phyloP scores from a whole-genome alignment of 768 basidiomycete species.

The Leccinum rimulosum region DNA sequence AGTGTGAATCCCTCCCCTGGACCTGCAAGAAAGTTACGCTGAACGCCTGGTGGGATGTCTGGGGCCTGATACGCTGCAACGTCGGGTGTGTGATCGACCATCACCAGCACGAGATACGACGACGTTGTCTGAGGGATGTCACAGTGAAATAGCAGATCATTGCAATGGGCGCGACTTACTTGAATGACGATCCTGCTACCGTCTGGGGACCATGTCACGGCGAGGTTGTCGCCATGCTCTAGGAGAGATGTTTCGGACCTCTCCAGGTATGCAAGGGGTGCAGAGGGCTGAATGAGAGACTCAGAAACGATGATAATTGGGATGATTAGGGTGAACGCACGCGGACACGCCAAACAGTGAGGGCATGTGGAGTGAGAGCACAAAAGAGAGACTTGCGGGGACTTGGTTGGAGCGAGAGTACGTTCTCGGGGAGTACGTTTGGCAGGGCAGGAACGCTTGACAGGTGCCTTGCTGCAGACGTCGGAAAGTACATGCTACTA shows the following conservation, averaged over 20 bases:
- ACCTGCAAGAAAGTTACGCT: slow-evolving; percentile 71
- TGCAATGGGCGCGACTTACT: slow-evolving; percentile 41
- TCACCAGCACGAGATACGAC: slow-evolving; percentile 76
- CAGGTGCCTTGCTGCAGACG: slow-evolving; percentile 71
- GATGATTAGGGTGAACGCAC: slow-evolving; percentile 40
- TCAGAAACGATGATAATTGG: neutral
- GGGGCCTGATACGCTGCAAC: slow-evolving; percentile 56
- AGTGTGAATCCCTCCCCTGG: slow-evolving; percentile 77
- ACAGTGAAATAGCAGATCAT: slow-evolving; percentile 1
- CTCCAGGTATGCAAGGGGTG: slow-evolving; percentile 67
- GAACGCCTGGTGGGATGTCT: slow-evolving; percentile 44
- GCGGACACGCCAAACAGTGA: slow-evolving; percentile 80
- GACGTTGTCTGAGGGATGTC: slow-evolving; percentile 58
- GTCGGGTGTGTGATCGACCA: slow-evolving; percentile 56
- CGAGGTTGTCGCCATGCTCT: slow-evolving; percentile 80
- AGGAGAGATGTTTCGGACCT: slow-evolving; percentile 74
- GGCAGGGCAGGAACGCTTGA: slow-evolving; percentile 69
- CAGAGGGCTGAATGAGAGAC: slow-evolving; percentile 52
- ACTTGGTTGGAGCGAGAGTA: slow-evolving; percentile 59
- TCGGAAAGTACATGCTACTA: slow-evolving; percentile 77
- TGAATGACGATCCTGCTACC: slow-evolving; percentile 76
- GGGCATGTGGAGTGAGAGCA: slow-evolving; percentile 63
- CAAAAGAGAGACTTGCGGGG: slow-evolving; percentile 76
- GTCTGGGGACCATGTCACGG: slow-evolving; percentile 81
- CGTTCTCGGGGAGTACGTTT: slow-evolving; percentile 53